Conservation (phyloP, 192 early-diverging fungal species). For the Coemansia sp. region DNA sequence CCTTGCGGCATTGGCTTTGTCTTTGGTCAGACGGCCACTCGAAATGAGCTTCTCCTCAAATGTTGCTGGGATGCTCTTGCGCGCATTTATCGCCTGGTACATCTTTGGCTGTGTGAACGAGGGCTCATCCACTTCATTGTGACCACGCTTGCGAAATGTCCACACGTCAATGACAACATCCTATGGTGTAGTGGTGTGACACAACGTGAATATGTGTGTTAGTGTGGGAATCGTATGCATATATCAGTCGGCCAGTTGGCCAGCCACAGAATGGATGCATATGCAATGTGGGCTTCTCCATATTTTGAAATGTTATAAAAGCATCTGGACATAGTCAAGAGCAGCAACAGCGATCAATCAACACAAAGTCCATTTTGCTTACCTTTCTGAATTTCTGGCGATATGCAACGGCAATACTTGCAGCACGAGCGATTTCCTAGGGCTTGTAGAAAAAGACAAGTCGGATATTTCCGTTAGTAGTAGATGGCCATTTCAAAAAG, state of each 20-base stretch:
- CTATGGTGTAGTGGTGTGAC: constrained; percentile 3
- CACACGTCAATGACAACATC: constrained; percentile 94
- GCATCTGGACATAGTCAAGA: too few species aligned
- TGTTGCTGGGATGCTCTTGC: constrained; percentile 74
- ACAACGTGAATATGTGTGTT: neutral
- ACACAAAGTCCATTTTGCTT: neutral
- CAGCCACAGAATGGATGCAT: neutral
- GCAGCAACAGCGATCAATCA: neutral
- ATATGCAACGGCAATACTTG: constrained; percentile 83
- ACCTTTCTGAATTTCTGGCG: constrained; percentile 85
- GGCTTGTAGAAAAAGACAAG: too few species aligned
- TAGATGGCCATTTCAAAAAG: neutral
- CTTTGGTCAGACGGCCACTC: constrained; percentile 23
- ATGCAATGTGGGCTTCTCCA: too few species aligned
- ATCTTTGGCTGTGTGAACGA: constrained; percentile 93
- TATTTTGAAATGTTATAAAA: too few species aligned
- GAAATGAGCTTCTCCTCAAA: constrained; percentile 68
- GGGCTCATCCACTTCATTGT: constrained; percentile 97
- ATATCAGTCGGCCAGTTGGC: neutral
- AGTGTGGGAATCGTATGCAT: neutral
- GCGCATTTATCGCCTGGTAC: constrained; percentile 85
- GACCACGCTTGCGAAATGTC: constrained; percentile 92
- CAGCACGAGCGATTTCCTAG: constrained; percentile 78
- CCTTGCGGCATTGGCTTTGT: constrained; percentile 16
- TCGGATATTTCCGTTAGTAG: too few species aligned